phyloP scores from a whole-genome alignment of 2,329 filamentous ascomycete genomes.

The Paracamarosporium sp. region DNA sequence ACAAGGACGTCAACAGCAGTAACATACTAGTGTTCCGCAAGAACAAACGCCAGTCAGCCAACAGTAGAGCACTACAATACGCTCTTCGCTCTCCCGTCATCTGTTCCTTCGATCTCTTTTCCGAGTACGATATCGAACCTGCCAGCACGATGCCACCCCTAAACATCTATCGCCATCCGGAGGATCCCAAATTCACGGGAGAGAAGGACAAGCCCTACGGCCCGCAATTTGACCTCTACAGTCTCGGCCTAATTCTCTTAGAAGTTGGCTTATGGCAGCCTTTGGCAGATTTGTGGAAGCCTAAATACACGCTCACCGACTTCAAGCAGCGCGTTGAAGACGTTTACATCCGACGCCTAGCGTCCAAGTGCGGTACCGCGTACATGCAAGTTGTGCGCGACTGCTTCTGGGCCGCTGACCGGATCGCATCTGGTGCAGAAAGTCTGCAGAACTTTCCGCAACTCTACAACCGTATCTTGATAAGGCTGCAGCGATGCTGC shows the following conservation, averaged over 20 bases:
- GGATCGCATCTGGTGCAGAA: conserved; percentile 32
- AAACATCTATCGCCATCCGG: conserved; percentile 72
- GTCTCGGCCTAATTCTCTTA: conserved; percentile 74
- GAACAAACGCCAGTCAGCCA: conserved; percentile 53
- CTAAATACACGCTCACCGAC: conserved; percentile 65
- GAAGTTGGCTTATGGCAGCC: conserved; percentile 80
- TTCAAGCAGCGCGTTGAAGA: conserved; percentile 70
- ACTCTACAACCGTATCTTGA: conserved; percentile 54
- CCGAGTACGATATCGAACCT: conserved; percentile 58
- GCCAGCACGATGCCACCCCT: conserved; percentile 48
- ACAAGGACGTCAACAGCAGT: conserved; percentile 72
- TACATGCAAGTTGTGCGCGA: conserved; percentile 78
- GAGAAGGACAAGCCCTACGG: conserved; percentile 33
- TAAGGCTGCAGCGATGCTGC: conserved; percentile 47
- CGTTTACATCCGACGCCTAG: conserved; percentile 68
- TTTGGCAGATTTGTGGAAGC: conserved; percentile 64
- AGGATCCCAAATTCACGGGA: conserved; percentile 52
- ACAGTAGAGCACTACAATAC: conserved; percentile 48
- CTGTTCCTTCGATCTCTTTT: conserved; percentile 78
- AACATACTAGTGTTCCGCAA: conserved; percentile 71
- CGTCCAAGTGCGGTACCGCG: conserved; percentile 72
- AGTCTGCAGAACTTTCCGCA: conserved; percentile 40
- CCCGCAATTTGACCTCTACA: conserved; percentile 69
- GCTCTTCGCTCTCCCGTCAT: conserved; percentile 74
- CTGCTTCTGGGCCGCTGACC: conserved; percentile 74